These are phyloP conservation scores for Neonectria neomacrospora DNA, from an alignment of 2,329 filamentous ascomycete genomes.

Conservation along the genomic window DNA sequence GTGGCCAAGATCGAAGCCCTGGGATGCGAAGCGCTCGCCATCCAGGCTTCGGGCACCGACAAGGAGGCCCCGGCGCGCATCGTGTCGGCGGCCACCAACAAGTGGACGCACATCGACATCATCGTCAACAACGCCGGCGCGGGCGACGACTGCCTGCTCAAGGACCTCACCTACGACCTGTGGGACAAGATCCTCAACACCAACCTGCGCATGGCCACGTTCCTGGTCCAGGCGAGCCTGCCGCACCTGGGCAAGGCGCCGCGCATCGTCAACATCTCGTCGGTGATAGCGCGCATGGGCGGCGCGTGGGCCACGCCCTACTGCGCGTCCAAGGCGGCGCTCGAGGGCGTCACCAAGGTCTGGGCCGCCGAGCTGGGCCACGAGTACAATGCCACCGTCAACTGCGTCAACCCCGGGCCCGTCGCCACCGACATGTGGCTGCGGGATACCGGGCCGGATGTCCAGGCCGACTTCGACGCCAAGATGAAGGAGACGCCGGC, in stretches of 20 bases:
- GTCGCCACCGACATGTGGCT: slow-evolving; percentile 31
- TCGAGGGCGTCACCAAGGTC: slow-evolving; percentile 43
- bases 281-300: slow-evolving; percentile 45
- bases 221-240: slow-evolving; percentile 47
- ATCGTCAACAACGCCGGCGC: no score
- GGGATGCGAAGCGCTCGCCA: no score
- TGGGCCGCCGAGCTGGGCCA: slow-evolving; percentile 50
- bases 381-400: slow-evolving; percentile 43
- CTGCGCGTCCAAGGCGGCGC: slow-evolving; percentile 49
- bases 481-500: slow-evolving; percentile 39
- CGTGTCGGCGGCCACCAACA: no score
- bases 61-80: no score
- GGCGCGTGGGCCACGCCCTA: slow-evolving; percentile 47
- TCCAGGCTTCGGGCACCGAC: no score
- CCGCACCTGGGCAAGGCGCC: slow-evolving; percentile 46
- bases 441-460: slow-evolving; percentile 36
- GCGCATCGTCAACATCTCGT: slow-evolving; percentile 50
- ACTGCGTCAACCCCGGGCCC: slow-evolving; percentile 48
- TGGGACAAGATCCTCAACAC: no score
- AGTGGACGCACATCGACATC: no score
- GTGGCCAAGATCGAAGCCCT: slow-evolving; percentile 1
- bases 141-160: slow-evolving; percentile 16
- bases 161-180: slow-evolving; percentile 18
- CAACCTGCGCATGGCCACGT: slow-evolving; percentile 31
- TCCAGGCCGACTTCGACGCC: slow-evolving; percentile 32